phyloP scores from a whole-genome alignment of 805 yeast genomes.

The Nakazawaea wyomingensis region DNA sequence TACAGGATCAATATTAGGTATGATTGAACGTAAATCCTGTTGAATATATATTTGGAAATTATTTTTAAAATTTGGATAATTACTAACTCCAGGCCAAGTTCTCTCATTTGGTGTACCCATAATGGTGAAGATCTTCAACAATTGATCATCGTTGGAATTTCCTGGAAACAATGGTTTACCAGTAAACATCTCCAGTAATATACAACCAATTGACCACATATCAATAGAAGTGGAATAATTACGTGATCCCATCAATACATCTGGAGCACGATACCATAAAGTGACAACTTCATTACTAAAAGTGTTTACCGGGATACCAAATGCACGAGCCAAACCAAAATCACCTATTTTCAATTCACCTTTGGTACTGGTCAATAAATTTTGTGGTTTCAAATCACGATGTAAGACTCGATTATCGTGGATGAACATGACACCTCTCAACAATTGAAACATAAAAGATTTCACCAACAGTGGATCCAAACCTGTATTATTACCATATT shows the following conservation, averaged over 20 bases:
- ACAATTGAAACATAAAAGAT: conserved; percentile 89
- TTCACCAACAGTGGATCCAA: conserved; percentile 69
- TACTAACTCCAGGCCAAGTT: conserved; percentile 96
- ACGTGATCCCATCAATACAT: conserved; percentile 89
- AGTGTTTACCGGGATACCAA: conserved; percentile 96
- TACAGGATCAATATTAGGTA: conserved; percentile 64
- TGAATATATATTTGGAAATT: conserved; percentile 84
- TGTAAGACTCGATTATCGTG: conserved; percentile 82
- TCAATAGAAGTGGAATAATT: conserved; percentile 96
- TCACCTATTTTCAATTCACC: conserved; percentile 94
- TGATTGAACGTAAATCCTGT: conserved; percentile 70
- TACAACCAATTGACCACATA: conserved; percentile 98
- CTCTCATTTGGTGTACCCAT: conserved; percentile 96
- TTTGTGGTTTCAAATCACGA: conserved; percentile 91
- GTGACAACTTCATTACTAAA: conserved; percentile 98
- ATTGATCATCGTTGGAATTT: conserved; percentile 91
- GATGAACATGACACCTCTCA: conserved; percentile 84
- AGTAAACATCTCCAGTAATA: conserved; percentile 97
- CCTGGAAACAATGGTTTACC: conserved; percentile 97
- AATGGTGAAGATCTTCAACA: conserved; percentile 82
- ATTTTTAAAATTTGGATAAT: conserved; percentile 78
- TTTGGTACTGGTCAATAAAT: conserved; percentile 77
- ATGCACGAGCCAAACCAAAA: conserved; percentile 95
- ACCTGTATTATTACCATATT: conserved; percentile 56
- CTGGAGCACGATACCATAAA: conserved; percentile 97